Percentiles rank a stretch among this genome's conserved stretches.
phyloP scores from a whole-genome alignment of 2,329 filamentous ascomycete genomes.

The Sporothrix schenckii region DNA sequence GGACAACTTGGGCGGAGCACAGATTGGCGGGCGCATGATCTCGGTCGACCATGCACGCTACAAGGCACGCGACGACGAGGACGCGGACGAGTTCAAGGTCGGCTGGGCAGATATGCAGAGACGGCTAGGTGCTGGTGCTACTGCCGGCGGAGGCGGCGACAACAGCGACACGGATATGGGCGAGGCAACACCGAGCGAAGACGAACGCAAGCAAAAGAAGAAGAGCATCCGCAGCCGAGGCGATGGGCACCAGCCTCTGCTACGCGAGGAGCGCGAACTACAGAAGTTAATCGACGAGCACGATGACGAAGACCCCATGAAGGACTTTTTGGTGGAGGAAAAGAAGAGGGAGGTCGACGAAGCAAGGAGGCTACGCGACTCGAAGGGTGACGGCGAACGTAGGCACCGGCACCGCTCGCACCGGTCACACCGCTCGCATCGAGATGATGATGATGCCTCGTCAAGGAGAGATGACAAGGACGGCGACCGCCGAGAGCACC shows the following conservation, averaged over 20 bases:
- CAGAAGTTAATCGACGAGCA: slow-evolving; percentile 74
- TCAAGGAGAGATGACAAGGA: slow-evolving; percentile 35
- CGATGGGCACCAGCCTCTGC: slow-evolving; percentile 54
- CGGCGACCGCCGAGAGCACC: slow-evolving; percentile 40
- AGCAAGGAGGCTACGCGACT: slow-evolving; percentile 62
- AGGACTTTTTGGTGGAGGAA: slow-evolving; percentile 82
- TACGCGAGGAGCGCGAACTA: slow-evolving; percentile 82
- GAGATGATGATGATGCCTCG: slow-evolving; percentile 37
- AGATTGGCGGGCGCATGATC: slow-evolving; percentile 76
- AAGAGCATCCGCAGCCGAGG: not conserved
- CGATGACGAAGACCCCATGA: slow-evolving; percentile 98
- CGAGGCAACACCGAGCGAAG: slow-evolving; percentile 49
- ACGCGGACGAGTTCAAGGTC: slow-evolving; percentile 61
- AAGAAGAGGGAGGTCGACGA: slow-evolving; percentile 86
- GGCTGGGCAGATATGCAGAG: slow-evolving; percentile 63
- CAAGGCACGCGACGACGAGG: slow-evolving; percentile 80
- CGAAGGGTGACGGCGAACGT: slow-evolving; percentile 47
- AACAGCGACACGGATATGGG: slow-evolving; percentile 51
- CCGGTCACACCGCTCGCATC: slow-evolving; percentile 45
- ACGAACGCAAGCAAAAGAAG: slow-evolving; percentile 34
- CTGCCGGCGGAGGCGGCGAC: slow-evolving; percentile 40
- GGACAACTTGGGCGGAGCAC: slow-evolving; percentile 88
- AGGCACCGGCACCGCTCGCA: slow-evolving; percentile 53
- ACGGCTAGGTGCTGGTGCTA: slow-evolving; percentile 48
- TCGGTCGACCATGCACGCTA: slow-evolving; percentile 93